Evolutionary conservation across 2,329 filamentous ascomycete species (phyloP).

Genomic region (Fusarium nanum): DNA sequence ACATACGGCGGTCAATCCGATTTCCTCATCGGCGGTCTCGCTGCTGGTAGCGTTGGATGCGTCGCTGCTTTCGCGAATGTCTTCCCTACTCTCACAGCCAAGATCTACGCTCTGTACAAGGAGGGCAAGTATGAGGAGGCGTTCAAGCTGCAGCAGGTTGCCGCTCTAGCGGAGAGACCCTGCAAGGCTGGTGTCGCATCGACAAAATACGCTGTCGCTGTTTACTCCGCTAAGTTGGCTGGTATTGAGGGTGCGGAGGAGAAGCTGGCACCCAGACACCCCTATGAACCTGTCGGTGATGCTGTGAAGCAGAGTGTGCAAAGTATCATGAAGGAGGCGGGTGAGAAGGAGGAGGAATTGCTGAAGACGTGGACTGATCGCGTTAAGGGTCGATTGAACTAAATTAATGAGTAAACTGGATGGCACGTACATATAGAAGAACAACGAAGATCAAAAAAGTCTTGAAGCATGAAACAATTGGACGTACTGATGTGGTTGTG

Average conservation of each 20-base stretch:
- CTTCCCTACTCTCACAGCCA: slow-evolving; percentile 66
- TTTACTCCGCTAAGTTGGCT: slow-evolving; percentile 68
- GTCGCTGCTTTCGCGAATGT: slow-evolving; percentile 73
- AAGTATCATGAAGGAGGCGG: slow-evolving; percentile 54
- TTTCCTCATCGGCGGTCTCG: slow-evolving; percentile 72
- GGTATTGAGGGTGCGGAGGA: slow-evolving; percentile 69
- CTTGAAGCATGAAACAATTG: background rate
- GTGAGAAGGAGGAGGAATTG: slow-evolving; percentile 55
- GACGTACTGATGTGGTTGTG: background rate
- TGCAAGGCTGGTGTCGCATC: slow-evolving; percentile 74
- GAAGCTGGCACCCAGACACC: slow-evolving; percentile 68
- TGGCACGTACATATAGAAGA: background rate
- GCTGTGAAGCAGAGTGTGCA: slow-evolving; percentile 54
- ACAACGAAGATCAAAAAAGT: background rate
- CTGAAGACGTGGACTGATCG: slow-evolving; percentile 32
- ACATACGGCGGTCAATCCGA: slow-evolving; percentile 80
- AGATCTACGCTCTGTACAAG: slow-evolving; percentile 71
- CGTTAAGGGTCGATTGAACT: slow-evolving; percentile 30
- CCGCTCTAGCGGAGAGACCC: slow-evolving; percentile 73
- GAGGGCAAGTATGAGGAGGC: slow-evolving; percentile 69
- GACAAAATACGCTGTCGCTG: slow-evolving; percentile 74
- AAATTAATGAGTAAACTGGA: background rate
- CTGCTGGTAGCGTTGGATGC: slow-evolving; percentile 68
- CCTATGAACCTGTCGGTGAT: slow-evolving; percentile 65
- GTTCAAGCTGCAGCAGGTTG: slow-evolving; percentile 68